Conservation (phyloP, 495 filamentous ascomycete genomes). For the Talaromyces nanjingensis region DNA sequence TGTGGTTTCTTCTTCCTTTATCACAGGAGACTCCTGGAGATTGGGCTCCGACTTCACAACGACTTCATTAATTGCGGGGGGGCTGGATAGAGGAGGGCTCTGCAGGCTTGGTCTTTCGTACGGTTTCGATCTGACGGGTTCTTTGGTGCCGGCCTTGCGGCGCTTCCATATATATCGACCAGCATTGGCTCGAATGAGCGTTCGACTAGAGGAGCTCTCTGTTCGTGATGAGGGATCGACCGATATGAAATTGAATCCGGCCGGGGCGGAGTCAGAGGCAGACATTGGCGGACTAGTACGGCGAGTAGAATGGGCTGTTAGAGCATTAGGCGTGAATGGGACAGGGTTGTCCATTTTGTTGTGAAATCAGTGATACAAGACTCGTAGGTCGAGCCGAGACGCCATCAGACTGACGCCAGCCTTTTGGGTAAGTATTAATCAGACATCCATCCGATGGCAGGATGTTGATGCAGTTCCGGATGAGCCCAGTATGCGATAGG, state of each 20-base stretch:
- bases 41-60: not conserved
- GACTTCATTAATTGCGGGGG: not conserved
- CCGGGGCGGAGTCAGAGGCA: slow-evolving; percentile 1
- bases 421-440: not conserved
- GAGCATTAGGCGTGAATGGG: not conserved
- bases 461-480: not conserved
- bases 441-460: slow-evolving; percentile 5
- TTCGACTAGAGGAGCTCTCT: slow-evolving; percentile 9
- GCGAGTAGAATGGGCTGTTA: not conserved
- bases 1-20: not conserved
- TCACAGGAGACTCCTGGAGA: not conserved
- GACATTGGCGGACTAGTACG: not conserved
- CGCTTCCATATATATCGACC: slow-evolving; percentile 11
- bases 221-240: slow-evolving; percentile 9
- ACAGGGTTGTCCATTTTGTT: slow-evolving; percentile 9
- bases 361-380: not conserved
- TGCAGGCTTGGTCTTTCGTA: slow-evolving; percentile 2
- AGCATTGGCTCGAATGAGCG: slow-evolving; percentile 7
- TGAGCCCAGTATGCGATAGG: not conserved
- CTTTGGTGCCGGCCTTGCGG: slow-evolving; percentile 6
- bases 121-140: slow-evolving; percentile 1
- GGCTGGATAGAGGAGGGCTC: not conserved
- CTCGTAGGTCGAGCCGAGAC: not conserved
- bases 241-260: slow-evolving; percentile 7
- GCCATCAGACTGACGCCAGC: slow-evolving; percentile 8